Conservation (phyloP, 2,329 filamentous ascomycete species). For the Aspergillus melleus region DNA sequence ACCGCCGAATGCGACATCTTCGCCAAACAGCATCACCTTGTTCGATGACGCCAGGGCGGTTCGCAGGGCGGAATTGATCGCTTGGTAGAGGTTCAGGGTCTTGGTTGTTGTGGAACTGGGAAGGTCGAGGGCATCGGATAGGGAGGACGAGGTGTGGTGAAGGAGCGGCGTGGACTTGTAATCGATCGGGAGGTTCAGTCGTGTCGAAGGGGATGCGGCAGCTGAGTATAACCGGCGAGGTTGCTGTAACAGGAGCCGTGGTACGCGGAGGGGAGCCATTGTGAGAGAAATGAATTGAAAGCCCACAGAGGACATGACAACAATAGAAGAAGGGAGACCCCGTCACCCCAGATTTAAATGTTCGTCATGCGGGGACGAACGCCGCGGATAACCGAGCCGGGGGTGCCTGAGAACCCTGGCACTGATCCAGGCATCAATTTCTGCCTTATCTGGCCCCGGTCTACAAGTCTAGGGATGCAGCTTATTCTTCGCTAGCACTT, state of each 20-base stretch:
- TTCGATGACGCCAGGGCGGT: conserved; percentile 82
- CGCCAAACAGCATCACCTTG: conserved; percentile 86
- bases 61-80: conserved; percentile 85
- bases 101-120: conserved; percentile 71
- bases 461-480: too few species aligned
- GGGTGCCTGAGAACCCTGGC: not conserved
- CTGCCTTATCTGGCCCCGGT: not conserved
- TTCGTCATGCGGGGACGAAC: conserved; percentile 22
- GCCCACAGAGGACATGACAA: not conserved
- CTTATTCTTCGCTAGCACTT: too few species aligned
- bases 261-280: conserved; percentile 13
- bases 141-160: conserved; percentile 72
- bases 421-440: too few species aligned
- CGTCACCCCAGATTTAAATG: conserved; percentile 9
- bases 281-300: not conserved
- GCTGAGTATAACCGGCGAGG: conserved; percentile 46
- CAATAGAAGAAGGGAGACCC: not conserved
- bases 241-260: conserved; percentile 16
- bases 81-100: conserved; percentile 90
- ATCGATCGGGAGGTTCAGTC: conserved; percentile 83
- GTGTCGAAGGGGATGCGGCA: conserved; percentile 49
- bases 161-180: conserved; percentile 80
- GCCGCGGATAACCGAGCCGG: conserved; percentile 27
- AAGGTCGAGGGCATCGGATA: conserved; percentile 72
- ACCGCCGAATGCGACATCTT: conserved; percentile 95